Base-by-base conservation (phyloP, 495 filamentous ascomycete genomes). In the Penicillium silybi region DNA sequence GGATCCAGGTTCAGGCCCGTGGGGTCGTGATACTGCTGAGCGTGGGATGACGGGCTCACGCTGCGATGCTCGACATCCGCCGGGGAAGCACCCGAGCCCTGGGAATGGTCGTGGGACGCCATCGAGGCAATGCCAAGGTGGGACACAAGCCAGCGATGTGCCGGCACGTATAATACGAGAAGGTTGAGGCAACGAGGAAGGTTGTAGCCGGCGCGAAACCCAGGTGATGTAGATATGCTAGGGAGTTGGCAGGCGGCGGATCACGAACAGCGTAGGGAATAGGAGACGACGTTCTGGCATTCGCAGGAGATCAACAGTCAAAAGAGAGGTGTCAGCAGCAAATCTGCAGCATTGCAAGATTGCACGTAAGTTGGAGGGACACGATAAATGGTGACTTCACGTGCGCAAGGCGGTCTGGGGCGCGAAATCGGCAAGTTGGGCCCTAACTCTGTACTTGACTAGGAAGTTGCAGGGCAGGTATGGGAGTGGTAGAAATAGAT, bases 31-130 rank as follows among this genome's bases (percentile, higher is more conserved):
- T 74, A 70, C 17, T 68, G 68, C 25, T 69, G 71, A 47, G 50
- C 56, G 59, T 71, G 70, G 39, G 65, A 54, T 40, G 69, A 71
- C 11, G 73, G 71, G 65, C 74, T 77, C 54, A 69, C 62, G 47
- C 71, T 71, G 53, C 71, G 71, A 61, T 61, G 68, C 50, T 71
- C 63, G 41, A 63, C 48, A 41, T 54, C 54, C 4, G 37, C 62
- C 20, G 66, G 55, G 42, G 65, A 62, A 44, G 63, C 52, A 38
- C 64, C 64, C 43, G 63, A 49, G 46, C 68, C 61, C 18, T 56
- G 67, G 58, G 47, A 49, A 41, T 58, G 63, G 29, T 72, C 66
- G 51, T 73, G 69, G 27, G 70, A 69, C 51, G 65, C 65, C 72
- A 75, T 75, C 26, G 48, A 52, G 59, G 43, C 35, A 23, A 37